phyloP scores from a whole-genome alignment of 1,139 yeast species.

The Wickerhamiella pararugosa region DNA sequence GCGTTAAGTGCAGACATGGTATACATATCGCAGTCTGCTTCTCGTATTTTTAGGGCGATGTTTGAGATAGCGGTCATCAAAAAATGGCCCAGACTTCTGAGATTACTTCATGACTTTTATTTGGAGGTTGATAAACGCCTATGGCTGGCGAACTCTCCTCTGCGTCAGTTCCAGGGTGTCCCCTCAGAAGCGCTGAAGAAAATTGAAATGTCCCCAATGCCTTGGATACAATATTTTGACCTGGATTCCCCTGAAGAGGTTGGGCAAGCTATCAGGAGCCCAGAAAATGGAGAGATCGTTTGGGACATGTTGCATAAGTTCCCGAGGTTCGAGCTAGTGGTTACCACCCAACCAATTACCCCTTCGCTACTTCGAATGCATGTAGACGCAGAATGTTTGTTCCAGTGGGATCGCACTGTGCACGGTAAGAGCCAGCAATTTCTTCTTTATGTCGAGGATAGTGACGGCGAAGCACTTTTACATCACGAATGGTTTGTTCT shows the following conservation, averaged over 20 bases:
- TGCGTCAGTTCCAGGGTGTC: constrained; percentile 61
- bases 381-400: constrained; percentile 51
- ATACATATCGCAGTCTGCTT: constrained; percentile 86
- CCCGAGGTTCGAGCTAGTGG: constrained; percentile 47
- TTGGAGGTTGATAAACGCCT: constrained; percentile 68
- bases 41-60: constrained; percentile 73
- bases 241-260: constrained; percentile 54
- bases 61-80: constrained; percentile 60
- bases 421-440: constrained; percentile 60
- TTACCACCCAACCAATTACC: constrained; percentile 64
- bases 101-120: constrained; percentile 45
- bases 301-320: constrained; percentile 52
- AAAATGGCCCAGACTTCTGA: constrained; percentile 58
- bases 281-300: constrained; percentile 47
- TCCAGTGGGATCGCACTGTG: constrained; percentile 54
- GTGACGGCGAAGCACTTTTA: constrained; percentile 65
- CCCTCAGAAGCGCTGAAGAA: constrained; percentile 57
- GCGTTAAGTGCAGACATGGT: constrained; percentile 91
- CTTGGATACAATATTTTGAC: constrained; percentile 67
- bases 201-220: constrained; percentile 68
- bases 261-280: constrained; percentile 68
- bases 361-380: constrained; percentile 49
- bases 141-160: constrained; percentile 79
- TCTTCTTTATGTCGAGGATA: constrained; percentile 60
- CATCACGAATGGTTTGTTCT: constrained; percentile 42